Evolutionary conservation across 1,284 basidiomycete genomes (phyloP).

Genomic region (Testicularia cyperi): DNA sequence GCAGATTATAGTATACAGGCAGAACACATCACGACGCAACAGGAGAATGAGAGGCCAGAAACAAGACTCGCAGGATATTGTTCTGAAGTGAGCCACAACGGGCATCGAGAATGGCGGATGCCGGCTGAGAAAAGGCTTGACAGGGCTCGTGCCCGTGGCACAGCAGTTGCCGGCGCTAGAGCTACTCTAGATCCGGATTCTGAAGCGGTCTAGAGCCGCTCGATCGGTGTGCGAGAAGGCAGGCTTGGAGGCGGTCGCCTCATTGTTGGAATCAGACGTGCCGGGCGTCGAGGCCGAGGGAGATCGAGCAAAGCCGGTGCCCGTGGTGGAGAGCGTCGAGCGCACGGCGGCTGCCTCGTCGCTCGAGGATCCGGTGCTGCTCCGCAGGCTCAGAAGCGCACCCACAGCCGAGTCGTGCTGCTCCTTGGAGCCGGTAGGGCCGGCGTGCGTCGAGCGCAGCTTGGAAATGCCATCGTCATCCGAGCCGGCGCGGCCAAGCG

Average conservation of each 20-base stretch:
- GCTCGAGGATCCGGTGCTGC: constrained; percentile 17
- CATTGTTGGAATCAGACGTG: constrained; percentile 7
- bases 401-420: constrained; percentile 37
- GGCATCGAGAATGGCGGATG: too few relatives aligned
- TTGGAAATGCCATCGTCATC: constrained; percentile 31
- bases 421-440: constrained; percentile 7
- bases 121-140: background rate
- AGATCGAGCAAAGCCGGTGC: background rate
- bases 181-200: constrained; percentile 17
- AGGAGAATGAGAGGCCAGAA: too few relatives aligned
- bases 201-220: constrained; percentile 33
- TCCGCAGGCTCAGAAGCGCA: constrained; percentile 33
- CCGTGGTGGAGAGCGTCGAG: background rate
- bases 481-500: constrained; percentile 14
- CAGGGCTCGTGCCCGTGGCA: too few relatives aligned
- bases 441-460: constrained; percentile 24
- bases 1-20: too few relatives aligned
- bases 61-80: too few relatives aligned
- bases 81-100: too few relatives aligned
- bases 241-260: constrained; percentile 1
- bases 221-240: constrained; percentile 23
- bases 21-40: too few relatives aligned
- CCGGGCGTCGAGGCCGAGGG: constrained; percentile 11
- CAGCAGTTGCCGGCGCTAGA: too few relatives aligned
- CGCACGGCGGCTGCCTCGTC: constrained; percentile 15